A percentile compares a stretch with the other conserved stretches of the same genome.
phyloP scores from a whole-genome alignment of 1,284 basidiomycete genomes.

The Ustilago sp. region DNA sequence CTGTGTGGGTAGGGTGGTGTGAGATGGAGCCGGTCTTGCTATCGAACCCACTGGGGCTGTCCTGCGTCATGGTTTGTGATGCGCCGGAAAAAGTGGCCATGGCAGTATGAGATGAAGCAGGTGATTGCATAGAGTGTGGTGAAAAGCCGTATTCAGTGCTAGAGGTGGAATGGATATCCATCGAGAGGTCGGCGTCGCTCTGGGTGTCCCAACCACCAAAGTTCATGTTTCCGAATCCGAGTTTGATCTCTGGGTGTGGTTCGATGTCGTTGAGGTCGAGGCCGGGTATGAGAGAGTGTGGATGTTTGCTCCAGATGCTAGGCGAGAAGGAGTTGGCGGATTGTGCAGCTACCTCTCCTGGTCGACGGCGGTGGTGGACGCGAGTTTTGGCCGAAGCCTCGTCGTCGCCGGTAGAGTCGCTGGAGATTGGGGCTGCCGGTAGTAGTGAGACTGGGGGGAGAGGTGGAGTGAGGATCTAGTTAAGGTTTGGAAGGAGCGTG shows the following conservation, averaged over 20 bases:
- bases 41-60: constrained; percentile 48
- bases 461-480: constrained; percentile 23
- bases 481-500: constrained; percentile 11
- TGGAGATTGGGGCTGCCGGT: constrained; percentile 48
- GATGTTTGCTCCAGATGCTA: constrained; percentile 40
- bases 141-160: constrained; percentile 52
- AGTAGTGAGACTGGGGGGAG: constrained; percentile 45
- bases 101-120: constrained; percentile 44
- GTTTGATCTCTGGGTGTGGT: constrained; percentile 10
- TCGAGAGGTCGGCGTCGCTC: constrained; percentile 42
- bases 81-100: constrained; percentile 33
- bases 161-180: constrained; percentile 51
- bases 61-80: constrained; percentile 32
- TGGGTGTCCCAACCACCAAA: constrained; percentile 43
- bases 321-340: constrained; percentile 26
- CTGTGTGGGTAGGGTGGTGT: constrained; percentile 12
- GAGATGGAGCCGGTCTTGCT: constrained; percentile 39
- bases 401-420: constrained; percentile 50
- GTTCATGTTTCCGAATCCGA: constrained; percentile 34
- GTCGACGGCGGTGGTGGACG: constrained; percentile 16
- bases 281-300: constrained; percentile 19
- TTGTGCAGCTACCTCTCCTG: constrained; percentile 10
- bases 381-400: constrained; percentile 24
- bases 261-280: constrained; percentile 21
- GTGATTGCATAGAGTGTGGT: constrained; percentile 45